Base-by-base conservation (phyloP, 371 early-diverging fungal species). In the Mortierella sp. region DNA sequence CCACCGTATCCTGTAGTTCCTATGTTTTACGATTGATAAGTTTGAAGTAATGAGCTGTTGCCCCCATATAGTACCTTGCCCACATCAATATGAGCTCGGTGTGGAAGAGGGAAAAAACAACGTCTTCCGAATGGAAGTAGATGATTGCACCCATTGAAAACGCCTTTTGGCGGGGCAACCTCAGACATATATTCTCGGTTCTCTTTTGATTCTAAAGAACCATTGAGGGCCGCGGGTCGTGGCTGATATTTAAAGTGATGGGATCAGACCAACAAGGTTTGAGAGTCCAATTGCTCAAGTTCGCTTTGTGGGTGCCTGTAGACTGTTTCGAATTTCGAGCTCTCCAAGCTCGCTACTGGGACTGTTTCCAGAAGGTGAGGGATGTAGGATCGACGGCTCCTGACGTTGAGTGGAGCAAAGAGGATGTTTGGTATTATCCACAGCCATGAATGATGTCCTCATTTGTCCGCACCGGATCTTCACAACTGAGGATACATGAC, bases 1-100 rank as follows among this genome's bases (percentile, higher is more conserved):
- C 45, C 24, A 43, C 14, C 13, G 17, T 29, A 16, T 6, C 7
- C 24, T 24, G 10, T 24, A 24, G 24, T n/a, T 25, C 10, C 28
- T 28, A 10, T 49, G 25, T 49, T 49, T 49, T 49, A 34, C 34
- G 4, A 10, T 34, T 34, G 34, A 10, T 34, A 7, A 10, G 9
- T 48, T 24, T 57, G 27, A 31, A 39, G 21, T 19, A 57, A 46
- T 40, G 12, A 14, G 22, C 24, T 67, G 47, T 67, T 19, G 60
- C 67, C 67, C 68, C 56, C 68, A 60, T 56, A 60, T 67, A 67
- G 68, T 60, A 67, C 61, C 68, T 60, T 17, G 68, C 61, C 51
- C 60, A 57, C 68, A 67, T 67, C 7, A 34, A 21, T 67, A 60
- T 61, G 37, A 21, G 46, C 68, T 67, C 19, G 68, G 68, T 67